Base-by-base conservation (phyloP, 106 monocot genomes). In the Acorus gramineus region DNA sequence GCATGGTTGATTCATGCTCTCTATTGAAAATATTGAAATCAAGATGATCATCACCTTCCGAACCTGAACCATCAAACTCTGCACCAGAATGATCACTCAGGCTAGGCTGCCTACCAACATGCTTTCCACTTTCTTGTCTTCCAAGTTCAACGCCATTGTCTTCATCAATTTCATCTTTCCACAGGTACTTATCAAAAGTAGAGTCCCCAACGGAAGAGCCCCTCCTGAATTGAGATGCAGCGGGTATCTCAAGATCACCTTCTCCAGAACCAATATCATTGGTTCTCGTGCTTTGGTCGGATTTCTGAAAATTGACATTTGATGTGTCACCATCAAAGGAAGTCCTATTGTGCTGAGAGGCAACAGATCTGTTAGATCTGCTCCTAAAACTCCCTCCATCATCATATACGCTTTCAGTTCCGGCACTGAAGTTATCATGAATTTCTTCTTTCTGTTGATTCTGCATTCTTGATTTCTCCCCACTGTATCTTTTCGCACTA, bases 21-120 rank as follows among this genome's bases (percentile, higher is more conserved):
- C n/a, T 46, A 5, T 14, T 66, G 46, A 73, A 57, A 7, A 49
- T 53, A 53, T 59, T 52, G 12, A 60, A 55, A 1, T 44, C 13
- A 10, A 48, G 50, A 50, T 49, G 11, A 57, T 73, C 82, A 58
- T 75, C 75, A 10, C 11, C 8, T 55, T 88, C 84, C 52, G 69
- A 80, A 78, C 46, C 78, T 72, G 74, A 78, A 44, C 76, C 64
- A 79, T 84, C 88, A 74, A 78, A 88, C 61, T 73, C 66, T 13
- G 61, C 75, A 68, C 49, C 57, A 69, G 59, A 67, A 74, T 59
- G 63, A 42, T 77, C 64, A 61, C 28, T 5, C 11, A 14, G 53
- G 43, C 42, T 59, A 42, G 52, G 60, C 42, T 59, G 42, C 52
- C 61, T 43, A 47, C 57, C 52, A 7, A 55, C 50, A 61, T 54